phyloP scores from a whole-genome alignment of 352 stramenopile genomes.

The Halophytophthora polymorphica region DNA sequence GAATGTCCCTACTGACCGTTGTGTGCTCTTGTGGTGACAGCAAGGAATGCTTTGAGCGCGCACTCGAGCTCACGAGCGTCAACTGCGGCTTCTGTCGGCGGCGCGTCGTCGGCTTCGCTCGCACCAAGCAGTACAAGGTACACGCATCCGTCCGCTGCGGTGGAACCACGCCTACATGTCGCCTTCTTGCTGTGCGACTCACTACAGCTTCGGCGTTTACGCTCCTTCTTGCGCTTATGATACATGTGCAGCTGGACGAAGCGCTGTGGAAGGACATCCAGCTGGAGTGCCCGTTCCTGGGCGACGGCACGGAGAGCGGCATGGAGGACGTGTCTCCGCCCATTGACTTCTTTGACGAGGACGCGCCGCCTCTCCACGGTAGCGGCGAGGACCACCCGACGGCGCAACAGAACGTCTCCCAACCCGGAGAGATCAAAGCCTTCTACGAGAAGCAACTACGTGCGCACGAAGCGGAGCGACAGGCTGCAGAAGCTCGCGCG shows the following conservation, averaged over 20 bases:
- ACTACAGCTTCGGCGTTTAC: not conserved
- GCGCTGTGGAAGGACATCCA: constrained; percentile 54
- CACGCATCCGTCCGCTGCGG: too few species aligned
- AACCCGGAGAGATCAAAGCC: constrained; percentile 28
- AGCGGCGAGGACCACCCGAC: constrained; percentile 22
- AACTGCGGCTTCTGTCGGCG: constrained; percentile 81
- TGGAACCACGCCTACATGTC: too few species aligned
- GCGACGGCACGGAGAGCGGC: constrained; percentile 16
- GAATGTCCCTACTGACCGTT: too few species aligned
- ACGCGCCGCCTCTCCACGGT: constrained; percentile 31
- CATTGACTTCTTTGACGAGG: constrained; percentile 53
- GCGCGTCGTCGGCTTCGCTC: constrained; percentile 69
- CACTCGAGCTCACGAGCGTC: constrained; percentile 67
- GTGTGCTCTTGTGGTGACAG: constrained; percentile 20
- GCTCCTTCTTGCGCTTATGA: not conserved
- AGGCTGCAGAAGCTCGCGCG: constrained; percentile 31
- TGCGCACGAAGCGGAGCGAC: constrained; percentile 25
- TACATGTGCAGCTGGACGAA: constrained; percentile 38
- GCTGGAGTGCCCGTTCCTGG: constrained; percentile 44
- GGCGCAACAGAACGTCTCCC: constrained; percentile 5
- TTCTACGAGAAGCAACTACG: constrained; percentile 44
- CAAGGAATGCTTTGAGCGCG: constrained; percentile 68
- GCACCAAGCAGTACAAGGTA: constrained; percentile 69
- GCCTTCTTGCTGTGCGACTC: not conserved
- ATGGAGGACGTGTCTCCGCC: constrained; percentile 14